These are phyloP conservation scores for Grosmannia serpens DNA, from an alignment of 2,329 filamentous ascomycete genomes.

Conservation along the genomic window DNA sequence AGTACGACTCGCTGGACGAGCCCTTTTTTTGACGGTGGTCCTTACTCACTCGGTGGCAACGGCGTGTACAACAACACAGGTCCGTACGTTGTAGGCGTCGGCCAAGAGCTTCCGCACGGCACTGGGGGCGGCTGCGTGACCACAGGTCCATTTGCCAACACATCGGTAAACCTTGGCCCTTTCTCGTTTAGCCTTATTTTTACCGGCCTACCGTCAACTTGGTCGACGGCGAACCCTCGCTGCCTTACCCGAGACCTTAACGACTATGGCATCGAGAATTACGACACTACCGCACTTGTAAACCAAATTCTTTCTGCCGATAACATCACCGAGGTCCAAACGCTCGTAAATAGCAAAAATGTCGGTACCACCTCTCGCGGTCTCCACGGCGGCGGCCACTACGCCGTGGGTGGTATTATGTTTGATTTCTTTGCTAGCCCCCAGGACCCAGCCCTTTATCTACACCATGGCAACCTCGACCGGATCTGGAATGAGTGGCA, in stretches of 20 bases:
- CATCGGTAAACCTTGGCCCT: not conserved
- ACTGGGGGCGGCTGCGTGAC: not conserved
- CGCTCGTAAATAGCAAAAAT: constrained; percentile 24
- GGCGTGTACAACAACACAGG: not conserved
- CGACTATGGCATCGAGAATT: not conserved
- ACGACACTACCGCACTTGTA: constrained; percentile 21
- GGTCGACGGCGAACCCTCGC: constrained; percentile 17
- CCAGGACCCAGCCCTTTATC: not conserved
- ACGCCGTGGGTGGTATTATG: constrained; percentile 21
- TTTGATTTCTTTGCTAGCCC: not conserved
- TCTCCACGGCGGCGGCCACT: constrained; percentile 29
- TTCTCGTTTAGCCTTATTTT: not conserved
- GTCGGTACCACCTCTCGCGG: constrained; percentile 29
- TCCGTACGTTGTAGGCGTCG: not conserved
- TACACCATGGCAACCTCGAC: not conserved
- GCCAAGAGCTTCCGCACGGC: not conserved
- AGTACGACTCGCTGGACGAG: not conserved
- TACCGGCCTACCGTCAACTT: not conserved
- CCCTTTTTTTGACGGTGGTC: not conserved
- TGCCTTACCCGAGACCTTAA: constrained; percentile 31
- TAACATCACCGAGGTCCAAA: constrained; percentile 16
- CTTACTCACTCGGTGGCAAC: not conserved
- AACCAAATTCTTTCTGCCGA: constrained; percentile 18
- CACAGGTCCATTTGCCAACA: not conserved
- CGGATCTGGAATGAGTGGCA: not conserved